These are phyloP conservation scores for Paragyromitra xinjiangensis DNA, from an alignment of 495 filamentous ascomycete genomes.

Conservation along the genomic window DNA sequence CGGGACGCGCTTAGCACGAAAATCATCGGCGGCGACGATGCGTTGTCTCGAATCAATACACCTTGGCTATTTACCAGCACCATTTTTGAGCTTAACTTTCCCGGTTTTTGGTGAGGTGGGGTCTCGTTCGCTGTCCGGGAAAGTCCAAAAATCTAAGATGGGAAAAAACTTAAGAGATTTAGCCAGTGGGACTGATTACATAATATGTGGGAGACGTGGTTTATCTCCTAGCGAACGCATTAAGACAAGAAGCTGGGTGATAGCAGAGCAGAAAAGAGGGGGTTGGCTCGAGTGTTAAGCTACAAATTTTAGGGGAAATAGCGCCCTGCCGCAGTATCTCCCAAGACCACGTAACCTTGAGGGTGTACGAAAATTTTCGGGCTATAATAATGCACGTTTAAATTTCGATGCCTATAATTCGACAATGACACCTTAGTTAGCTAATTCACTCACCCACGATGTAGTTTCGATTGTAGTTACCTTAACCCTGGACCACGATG, in stretches of 20 bases:
- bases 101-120: conserved; percentile 36
- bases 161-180: conserved; percentile 34
- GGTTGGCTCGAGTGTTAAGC: conserved; percentile 19
- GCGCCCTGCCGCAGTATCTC: conserved; percentile 30
- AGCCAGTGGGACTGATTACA: conserved; percentile 50
- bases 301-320: conserved; percentile 22
- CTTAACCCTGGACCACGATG: conserved; percentile 31
- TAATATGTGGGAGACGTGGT: conserved; percentile 53
- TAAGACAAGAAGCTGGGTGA: conserved; percentile 33
- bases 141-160: conserved; percentile 14
- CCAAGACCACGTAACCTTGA: conserved; percentile 44
- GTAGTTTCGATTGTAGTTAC: conserved; percentile 35
- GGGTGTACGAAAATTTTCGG: conserved; percentile 17
- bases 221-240: conserved; percentile 42
- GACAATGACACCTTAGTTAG: conserved; percentile 13
- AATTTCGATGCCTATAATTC: conserved; percentile 18
- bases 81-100: conserved; percentile 36
- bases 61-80: conserved; percentile 30
- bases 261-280: conserved; percentile 45
- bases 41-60: conserved; percentile 49
- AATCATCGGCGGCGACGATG: conserved; percentile 30
- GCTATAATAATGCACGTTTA: conserved; percentile 24
- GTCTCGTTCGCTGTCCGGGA: conserved; percentile 17
- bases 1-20: conserved; percentile 31
- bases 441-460: conserved; percentile 26